A percentile compares a stretch with the other conserved stretches of the same genome.
Conservation (phyloP, 2,329 filamentous ascomycete species). For the Alternaria hordeiaustralica region DNA sequence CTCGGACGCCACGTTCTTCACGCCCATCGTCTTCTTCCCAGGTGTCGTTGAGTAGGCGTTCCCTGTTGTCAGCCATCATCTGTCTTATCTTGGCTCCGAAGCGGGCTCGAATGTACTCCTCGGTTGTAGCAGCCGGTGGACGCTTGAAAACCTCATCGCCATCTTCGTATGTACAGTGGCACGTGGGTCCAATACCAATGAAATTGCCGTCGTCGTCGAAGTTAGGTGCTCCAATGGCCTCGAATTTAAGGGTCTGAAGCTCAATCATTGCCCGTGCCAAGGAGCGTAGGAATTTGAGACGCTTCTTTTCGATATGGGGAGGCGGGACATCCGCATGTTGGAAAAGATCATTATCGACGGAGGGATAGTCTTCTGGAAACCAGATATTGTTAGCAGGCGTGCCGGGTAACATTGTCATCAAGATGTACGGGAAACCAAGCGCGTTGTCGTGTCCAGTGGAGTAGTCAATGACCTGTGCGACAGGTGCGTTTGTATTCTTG, state of each 20-base stretch:
- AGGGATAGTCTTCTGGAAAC: slow-evolving; percentile 2
- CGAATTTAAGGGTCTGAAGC: not conserved
- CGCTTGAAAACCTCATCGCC: not conserved
- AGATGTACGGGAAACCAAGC: slow-evolving; percentile 23
- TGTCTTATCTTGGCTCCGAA: not conserved
- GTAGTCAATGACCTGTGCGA: slow-evolving; percentile 20
- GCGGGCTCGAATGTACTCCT: not conserved
- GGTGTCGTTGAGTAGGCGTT: too few relatives aligned
- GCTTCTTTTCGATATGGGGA: not conserved
- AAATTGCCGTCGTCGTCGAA: not conserved
- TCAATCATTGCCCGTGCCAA: not conserved
- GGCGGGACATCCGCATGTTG: not conserved
- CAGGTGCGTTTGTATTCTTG: slow-evolving; percentile 14
- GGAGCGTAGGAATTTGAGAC: not conserved
- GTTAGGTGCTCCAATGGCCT: not conserved
- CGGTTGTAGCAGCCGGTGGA: not conserved
- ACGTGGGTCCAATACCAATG: not conserved
- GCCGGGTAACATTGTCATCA: slow-evolving; percentile 19
- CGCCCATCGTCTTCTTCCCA: not conserved
- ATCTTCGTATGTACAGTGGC: not conserved
- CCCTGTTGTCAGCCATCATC: not conserved
- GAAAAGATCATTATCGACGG: slow-evolving; percentile 13
- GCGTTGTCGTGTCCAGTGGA: slow-evolving; percentile 15
- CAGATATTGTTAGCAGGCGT: slow-evolving; percentile 7
- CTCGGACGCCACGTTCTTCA: slow-evolving; percentile 8